A percentile compares a stretch with the other conserved stretches of the same genome.
Evolutionary conservation across 805 yeast species (phyloP).

Genomic region (Kluyveromyces nonfermentans): DNA sequence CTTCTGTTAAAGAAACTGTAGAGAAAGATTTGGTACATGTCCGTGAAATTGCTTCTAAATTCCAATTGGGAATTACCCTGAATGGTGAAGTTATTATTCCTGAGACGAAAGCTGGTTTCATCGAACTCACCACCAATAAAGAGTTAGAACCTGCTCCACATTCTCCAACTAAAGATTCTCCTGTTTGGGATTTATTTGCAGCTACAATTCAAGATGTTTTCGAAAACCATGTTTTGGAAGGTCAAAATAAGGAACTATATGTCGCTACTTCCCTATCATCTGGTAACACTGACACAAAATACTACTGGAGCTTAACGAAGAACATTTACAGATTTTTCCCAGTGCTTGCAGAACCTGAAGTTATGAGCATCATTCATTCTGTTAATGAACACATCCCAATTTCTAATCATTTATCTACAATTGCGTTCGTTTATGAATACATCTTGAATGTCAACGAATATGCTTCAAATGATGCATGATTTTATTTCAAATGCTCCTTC

Average conservation of each 20-base stretch:
- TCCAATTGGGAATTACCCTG: conserved; percentile 37
- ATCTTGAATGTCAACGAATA: conserved; percentile 26
- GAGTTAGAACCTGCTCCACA: conserved; percentile 33
- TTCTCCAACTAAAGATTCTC: conserved; percentile 28
- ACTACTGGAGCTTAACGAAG: conserved; percentile 47
- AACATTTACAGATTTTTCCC: conserved; percentile 43
- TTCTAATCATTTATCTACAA: conserved; percentile 49
- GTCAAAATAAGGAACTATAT: conserved; percentile 18
- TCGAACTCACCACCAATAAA: conserved; percentile 16
- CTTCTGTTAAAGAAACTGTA: conserved; percentile 35
- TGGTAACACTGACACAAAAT: conserved; percentile 54
- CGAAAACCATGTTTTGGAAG: conserved; percentile 37
- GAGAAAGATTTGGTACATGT: conserved; percentile 32
- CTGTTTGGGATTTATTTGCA: conserved; percentile 36
- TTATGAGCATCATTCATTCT: conserved; percentile 40
- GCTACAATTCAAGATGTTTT: conserved; percentile 48
- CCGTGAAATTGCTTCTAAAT: conserved; percentile 36
- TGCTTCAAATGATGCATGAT: conserved; percentile 2
- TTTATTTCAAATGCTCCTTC: neutral
- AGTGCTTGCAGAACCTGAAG: conserved; percentile 11
- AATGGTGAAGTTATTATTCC: conserved; percentile 17
- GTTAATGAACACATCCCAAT: conserved; percentile 51
- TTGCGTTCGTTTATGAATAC: conserved; percentile 49
- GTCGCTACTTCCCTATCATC: conserved; percentile 44
- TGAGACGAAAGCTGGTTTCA: conserved; percentile 24